Base-by-base conservation (phyloP, 495 filamentous ascomycete genomes). In the Xylaria longipes region DNA sequence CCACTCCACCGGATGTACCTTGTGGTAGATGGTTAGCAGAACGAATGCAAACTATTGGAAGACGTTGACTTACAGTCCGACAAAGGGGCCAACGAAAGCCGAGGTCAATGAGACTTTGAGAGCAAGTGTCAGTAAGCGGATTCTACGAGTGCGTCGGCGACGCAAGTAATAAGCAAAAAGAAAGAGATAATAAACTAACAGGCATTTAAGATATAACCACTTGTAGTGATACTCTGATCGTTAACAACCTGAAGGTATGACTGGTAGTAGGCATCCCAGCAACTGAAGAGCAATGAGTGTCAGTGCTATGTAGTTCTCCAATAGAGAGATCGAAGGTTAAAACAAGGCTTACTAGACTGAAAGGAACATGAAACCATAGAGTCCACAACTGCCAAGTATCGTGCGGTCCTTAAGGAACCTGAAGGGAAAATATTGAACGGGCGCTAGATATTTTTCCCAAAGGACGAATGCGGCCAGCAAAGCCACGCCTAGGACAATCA, bases 121-220 rank as follows among this genome's bases (percentile, higher is more conserved):
- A 14, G 50, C 0, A 54, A 54, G 8, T n/a, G 50, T 54, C 11
- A 54, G 50, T 54, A 54, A 54, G 7, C 22, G 5, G 9, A n/a
- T 29, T 27, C 25, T 29, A 12, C 11, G 25, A 29, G 22, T 54
- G 7, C 3, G 22, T 2, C 11, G 11, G 37, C 11, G 11, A 39
- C 11, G 1, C 1, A 15, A 48, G 45, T 17, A 17, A 8, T 15
- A 48, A n/a, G n/a, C n/a, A n/a, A 9, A 20, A 46, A 46, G 43
- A 52, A 14, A 27, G 9, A 25, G 6, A 14, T 1, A 1, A 14
- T 5, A 29, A 12, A 54, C 50, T 27, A 54, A 54, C 50, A 93
- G n/a, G 87, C 89, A 69, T 91, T 85, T 22, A 86, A 85, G 60
- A 93, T 87, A 73, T 88, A 88, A 27, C 89, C 89, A 27, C 90